phyloP scores from a whole-genome alignment of 495 filamentous ascomycete genomes.

The Aspergillus haitiensis region DNA sequence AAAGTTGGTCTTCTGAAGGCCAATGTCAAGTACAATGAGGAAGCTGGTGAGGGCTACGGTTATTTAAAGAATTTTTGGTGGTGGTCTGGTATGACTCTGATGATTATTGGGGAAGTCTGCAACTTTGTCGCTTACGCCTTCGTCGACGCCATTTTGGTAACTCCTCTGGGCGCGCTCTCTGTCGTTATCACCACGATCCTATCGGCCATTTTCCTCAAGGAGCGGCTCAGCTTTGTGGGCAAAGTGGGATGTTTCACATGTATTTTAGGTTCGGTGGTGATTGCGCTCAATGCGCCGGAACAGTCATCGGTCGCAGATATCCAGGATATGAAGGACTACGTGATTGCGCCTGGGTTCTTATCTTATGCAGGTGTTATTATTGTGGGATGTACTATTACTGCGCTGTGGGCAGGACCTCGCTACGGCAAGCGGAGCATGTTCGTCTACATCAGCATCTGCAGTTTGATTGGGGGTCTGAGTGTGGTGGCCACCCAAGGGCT shows the following conservation, averaged over 20 bases:
- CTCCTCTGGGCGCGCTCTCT: slow-evolving; percentile 88
- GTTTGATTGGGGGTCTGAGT: slow-evolving; percentile 88
- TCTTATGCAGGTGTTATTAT: slow-evolving; percentile 83
- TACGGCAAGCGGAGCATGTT: slow-evolving; percentile 98
- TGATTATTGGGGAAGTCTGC: slow-evolving; percentile 96
- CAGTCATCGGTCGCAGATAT: slow-evolving; percentile 84
- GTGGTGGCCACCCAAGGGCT: slow-evolving; percentile 94
- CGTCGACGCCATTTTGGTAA: slow-evolving; percentile 95
- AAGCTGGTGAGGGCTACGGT: slow-evolving; percentile 94
- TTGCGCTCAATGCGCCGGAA: slow-evolving; percentile 87
- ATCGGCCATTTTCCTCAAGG: slow-evolving; percentile 95
- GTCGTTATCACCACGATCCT: slow-evolving; percentile 93
- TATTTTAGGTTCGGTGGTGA: slow-evolving; percentile 89
- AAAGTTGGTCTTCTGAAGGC: slow-evolving; percentile 88
- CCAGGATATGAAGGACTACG: slow-evolving; percentile 88
- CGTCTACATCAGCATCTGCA: slow-evolving; percentile 95
- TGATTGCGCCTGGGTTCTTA: slow-evolving; percentile 84
- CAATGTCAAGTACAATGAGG: slow-evolving; percentile 95
- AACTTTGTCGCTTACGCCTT: slow-evolving; percentile 98
- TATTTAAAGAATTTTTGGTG: slow-evolving; percentile 95
- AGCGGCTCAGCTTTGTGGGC: slow-evolving; percentile 90
- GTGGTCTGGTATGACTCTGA: slow-evolving; percentile 96
- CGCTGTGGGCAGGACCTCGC: slow-evolving; percentile 80
- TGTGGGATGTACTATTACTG: slow-evolving; percentile 66
- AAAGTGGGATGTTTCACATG: slow-evolving; percentile 95